phyloP scores from a whole-genome alignment of 73 alveolate species.

The Paramecium caudatum region DNA sequence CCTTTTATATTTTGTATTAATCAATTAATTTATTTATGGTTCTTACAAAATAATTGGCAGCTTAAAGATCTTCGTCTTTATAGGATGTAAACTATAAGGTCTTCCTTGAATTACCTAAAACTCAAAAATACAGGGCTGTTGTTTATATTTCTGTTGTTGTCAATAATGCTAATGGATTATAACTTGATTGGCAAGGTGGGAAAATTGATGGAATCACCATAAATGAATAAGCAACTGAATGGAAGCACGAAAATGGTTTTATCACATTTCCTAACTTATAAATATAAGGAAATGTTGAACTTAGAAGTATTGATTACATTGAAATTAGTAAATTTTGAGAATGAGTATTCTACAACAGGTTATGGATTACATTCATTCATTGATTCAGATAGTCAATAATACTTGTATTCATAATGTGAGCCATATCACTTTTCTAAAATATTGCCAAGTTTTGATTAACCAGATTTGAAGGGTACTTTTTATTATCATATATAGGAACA shows the following conservation, averaged over 20 bases:
- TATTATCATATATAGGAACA: not conserved
- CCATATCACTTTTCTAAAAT: slow-evolving; percentile 88
- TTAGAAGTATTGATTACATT: not conserved
- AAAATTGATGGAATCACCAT: not conserved
- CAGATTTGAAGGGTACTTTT: slow-evolving; percentile 86
- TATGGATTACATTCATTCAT: slow-evolving; percentile 92
- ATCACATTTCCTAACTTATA: not conserved
- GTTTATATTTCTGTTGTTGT: not conserved
- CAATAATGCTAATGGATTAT: not conserved
- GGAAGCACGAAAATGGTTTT: slow-evolving; percentile 3
- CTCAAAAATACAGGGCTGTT: not conserved
- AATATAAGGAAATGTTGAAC: not conserved
- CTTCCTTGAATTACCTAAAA: not conserved
- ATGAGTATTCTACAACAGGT: slow-evolving; percentile 90
- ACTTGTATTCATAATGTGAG: slow-evolving; percentile 91
- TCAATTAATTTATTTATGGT: no score
- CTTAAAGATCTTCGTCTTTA: not conserved
- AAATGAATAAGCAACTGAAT: not conserved
- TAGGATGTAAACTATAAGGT: not conserved
- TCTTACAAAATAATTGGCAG: slow-evolving; percentile 9
- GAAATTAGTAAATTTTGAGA: slow-evolving; percentile 72
- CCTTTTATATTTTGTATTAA: no score
- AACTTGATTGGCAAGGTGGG: slow-evolving; percentile 45
- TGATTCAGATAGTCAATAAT: slow-evolving; percentile 94
- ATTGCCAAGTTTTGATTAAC: slow-evolving; percentile 93